Evolutionary conservation across 176 grass and related monocot genomes (phyloP).

Genomic region (Pontederia crassipes): DNA sequence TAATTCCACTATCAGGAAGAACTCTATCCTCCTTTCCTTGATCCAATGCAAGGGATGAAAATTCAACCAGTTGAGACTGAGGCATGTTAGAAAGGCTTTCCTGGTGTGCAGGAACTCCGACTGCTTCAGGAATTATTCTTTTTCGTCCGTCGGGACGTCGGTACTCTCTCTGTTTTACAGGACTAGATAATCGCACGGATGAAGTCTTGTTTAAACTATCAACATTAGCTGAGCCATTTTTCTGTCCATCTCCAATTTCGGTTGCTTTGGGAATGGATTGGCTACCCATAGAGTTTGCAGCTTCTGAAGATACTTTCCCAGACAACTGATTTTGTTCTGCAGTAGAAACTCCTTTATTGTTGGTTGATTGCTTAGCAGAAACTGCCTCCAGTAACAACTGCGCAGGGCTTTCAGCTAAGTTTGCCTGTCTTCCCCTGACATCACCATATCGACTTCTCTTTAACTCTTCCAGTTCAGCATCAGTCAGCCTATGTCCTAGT

Average conservation of each 20-base stretch:
- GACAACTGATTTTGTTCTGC: conserved; percentile 44
- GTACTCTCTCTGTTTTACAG: conserved; percentile 93
- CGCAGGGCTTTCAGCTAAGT: conserved; percentile 76
- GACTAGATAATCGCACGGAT: conserved; percentile 50
- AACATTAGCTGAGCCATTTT: conserved; percentile 27
- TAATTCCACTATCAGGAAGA: conserved; percentile 34
- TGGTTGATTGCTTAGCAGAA: conserved; percentile 55
- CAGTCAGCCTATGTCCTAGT: conserved; percentile 74
- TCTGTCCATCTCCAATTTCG: conserved; percentile 39
- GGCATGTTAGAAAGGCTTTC: conserved; percentile 41
- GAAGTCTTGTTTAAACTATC: conserved; percentile 40
- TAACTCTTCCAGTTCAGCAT: conserved; percentile 85
- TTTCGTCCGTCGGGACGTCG: conserved; percentile 86
- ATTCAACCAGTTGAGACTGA: conserved; percentile 46
- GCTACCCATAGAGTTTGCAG: conserved; percentile 24
- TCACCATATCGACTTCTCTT: conserved; percentile 93
- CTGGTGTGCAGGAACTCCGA: conserved; percentile 69
- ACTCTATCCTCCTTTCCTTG: conserved; percentile 29
- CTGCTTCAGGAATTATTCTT: conserved; percentile 98
- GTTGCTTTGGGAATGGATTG: conserved; percentile 45
- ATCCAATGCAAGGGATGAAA: conserved; percentile 33
- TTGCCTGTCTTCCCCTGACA: conserved; percentile 87
- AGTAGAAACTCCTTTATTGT: conserved; percentile 35
- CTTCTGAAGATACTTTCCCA: conserved; percentile 38
- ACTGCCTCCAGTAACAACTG: conserved; percentile 81